Percentiles rank a stretch among this genome's conserved stretches.
phyloP scores from a whole-genome alignment of 768 basidiomycete genomes.

The Lactifluus volemus region DNA sequence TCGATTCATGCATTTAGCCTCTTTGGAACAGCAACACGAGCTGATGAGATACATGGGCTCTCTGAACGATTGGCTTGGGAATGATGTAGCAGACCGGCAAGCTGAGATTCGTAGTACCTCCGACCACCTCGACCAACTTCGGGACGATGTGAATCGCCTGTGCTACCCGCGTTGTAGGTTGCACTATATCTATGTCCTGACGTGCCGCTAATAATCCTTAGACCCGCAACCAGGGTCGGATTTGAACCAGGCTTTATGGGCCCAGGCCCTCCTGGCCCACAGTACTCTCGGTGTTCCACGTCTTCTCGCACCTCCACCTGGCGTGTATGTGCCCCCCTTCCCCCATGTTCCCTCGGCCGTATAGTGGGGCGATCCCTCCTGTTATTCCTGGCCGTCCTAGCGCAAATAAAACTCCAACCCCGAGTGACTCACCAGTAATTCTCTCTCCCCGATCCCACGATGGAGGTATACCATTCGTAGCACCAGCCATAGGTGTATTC shows the following conservation, averaged over 20 bases:
- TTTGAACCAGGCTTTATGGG: constrained; percentile 5
- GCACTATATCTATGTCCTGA: no score
- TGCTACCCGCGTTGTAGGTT: neutral
- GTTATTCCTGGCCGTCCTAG: neutral
- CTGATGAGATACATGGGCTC: no score
- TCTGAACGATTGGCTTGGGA: constrained; percentile 77
- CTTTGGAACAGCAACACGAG: constrained; percentile 71
- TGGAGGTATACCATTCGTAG: neutral
- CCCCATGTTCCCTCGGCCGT: neutral
- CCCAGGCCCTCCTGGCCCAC: neutral
- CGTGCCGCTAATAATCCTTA: constrained; percentile 13
- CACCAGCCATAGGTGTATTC: neutral
- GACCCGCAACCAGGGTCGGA: constrained; percentile 1
- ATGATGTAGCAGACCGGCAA: constrained; percentile 73
- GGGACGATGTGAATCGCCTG: constrained; percentile 38
- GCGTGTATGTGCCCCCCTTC: neutral
- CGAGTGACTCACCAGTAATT: constrained; percentile 5
- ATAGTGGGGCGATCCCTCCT: neutral
- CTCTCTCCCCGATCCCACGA: constrained; percentile 3
- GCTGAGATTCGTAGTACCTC: constrained; percentile 59
- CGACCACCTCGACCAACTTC: constrained; percentile 46
- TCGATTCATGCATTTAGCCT: constrained; percentile 61
- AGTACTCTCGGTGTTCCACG: neutral
- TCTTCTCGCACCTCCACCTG: neutral
- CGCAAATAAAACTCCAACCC: neutral